Evolutionary conservation across 2,329 filamentous ascomycete species (phyloP), one percentile per base, ranked within the genome.

Genomic region (Capronia americana): DNA sequence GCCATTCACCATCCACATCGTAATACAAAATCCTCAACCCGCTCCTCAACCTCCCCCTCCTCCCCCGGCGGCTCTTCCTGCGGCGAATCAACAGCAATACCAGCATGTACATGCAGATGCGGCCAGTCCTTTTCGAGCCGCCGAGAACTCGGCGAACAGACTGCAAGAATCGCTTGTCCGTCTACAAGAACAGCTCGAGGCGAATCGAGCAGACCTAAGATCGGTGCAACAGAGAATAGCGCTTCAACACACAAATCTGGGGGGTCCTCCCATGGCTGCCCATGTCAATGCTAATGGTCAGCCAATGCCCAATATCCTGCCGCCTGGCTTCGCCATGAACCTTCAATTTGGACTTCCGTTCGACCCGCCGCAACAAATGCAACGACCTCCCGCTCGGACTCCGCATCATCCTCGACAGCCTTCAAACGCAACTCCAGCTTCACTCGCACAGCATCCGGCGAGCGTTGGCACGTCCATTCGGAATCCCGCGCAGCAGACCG

Each of bases 1-100:
- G 17, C 69, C 69, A n/a, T 66, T 67, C 48, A 72, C 69, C 17
- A 59, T 72, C 20, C 71, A 72, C 41, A 71, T 72, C 26, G 65
- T 72, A n/a, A 68, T 71, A 17, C 61, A 70, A 20, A 23, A 64
- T 14, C 50, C 34, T 24, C 57, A 54, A 34, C 50, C 55, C 48
- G n/a, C 55, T 26, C 17, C 59, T 48, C 26, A 67, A 8, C 14
- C 61, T 4, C 34, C 56, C 53, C 38, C 44, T 61, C 53, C 38
- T 55, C 50, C 55, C 6, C 24, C 57, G 6, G 23, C 57, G 1
- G 10, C 57, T 48, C 24, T 50, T 23, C 48, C 24, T 51, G 20
- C 48, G 10, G 17, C 8, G 23, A 3, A 23, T 51, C 48, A 23
- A 26, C 17, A 24, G 14, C 57, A 60, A n/a, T 17, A 24, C 14